phyloP scores from a whole-genome alignment of 441 rosid species.

The Corymbia calophylla region DNA sequence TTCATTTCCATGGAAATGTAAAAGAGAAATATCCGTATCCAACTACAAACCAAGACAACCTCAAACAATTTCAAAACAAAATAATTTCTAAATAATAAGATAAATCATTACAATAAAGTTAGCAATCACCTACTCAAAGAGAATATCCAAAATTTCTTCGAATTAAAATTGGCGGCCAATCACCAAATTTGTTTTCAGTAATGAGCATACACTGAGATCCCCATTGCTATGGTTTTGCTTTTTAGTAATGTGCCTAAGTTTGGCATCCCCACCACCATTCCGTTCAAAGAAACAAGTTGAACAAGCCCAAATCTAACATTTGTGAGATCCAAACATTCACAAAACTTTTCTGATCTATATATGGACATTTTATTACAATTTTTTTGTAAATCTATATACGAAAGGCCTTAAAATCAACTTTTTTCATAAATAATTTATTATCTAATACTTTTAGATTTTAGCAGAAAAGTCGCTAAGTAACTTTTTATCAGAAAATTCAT shows the following conservation, averaged over 20 bases:
- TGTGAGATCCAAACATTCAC: no score
- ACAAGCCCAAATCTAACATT: rapidly evolving
- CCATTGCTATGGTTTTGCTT: background rate
- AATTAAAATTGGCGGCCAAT: no score
- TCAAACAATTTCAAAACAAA: no score
- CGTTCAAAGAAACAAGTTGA: background rate
- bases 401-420: background rate
- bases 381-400: background rate
- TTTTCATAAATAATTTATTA: background rate
- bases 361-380: background rate
- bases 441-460: background rate
- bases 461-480: background rate
- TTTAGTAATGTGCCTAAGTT: no score
- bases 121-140: background rate
- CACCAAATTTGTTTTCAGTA: no score
- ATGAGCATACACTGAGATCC: background rate
- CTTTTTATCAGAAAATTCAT: background rate
- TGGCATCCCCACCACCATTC: background rate
- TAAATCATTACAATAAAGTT: background rate
- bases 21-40: no score
- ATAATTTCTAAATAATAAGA: background rate
- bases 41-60: no score
- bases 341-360: background rate
- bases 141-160: background rate
- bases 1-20: no score